phyloP scores from a whole-genome alignment of 192 early-diverging fungal species.

The Linnemannia schmuckeri region DNA sequence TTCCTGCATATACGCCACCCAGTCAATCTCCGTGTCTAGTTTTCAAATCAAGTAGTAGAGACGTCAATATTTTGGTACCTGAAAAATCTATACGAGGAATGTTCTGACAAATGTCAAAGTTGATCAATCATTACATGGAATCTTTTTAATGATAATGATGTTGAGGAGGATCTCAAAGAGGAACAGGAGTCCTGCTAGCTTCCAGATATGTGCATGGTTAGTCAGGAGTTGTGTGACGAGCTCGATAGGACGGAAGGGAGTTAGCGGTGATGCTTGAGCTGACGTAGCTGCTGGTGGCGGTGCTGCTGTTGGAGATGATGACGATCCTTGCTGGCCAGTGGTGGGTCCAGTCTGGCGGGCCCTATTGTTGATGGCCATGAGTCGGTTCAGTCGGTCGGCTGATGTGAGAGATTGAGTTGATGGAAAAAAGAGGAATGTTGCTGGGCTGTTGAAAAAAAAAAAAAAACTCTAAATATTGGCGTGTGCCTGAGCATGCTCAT shows the following conservation, averaged over 20 bases:
- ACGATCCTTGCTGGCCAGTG: not conserved
- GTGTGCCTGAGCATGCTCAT: not conserved
- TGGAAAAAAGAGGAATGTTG: not conserved
- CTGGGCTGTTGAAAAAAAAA: not conserved
- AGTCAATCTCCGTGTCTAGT: conserved; percentile 96
- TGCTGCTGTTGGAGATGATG: not conserved
- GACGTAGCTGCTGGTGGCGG: not conserved
- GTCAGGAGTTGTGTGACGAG: conserved; percentile 43
- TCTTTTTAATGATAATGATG: conserved; percentile 69
- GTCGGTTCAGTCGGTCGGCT: not conserved
- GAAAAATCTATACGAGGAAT: too few species aligned
- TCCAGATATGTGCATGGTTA: conserved; percentile 66
- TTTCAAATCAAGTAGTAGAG: not conserved
- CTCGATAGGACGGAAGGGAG: conserved; percentile 33
- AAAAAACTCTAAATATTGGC: not conserved
- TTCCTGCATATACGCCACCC: conserved; percentile 96
- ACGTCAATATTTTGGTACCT: not conserved
- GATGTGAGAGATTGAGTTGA: not conserved
- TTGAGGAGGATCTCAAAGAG: conserved; percentile 65
- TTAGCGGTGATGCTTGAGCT: not conserved
- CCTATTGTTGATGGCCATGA: not conserved
- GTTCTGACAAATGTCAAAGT: too few species aligned
- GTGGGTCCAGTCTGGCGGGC: not conserved
- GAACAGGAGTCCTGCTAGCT: conserved; percentile 59
- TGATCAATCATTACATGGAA: conserved; percentile 62